A percentile compares a stretch with the other conserved stretches of the same genome.
These are phyloP conservation scores for Erysimum cheiri DNA, from an alignment of 441 rosid species.

Conservation along the genomic window DNA sequence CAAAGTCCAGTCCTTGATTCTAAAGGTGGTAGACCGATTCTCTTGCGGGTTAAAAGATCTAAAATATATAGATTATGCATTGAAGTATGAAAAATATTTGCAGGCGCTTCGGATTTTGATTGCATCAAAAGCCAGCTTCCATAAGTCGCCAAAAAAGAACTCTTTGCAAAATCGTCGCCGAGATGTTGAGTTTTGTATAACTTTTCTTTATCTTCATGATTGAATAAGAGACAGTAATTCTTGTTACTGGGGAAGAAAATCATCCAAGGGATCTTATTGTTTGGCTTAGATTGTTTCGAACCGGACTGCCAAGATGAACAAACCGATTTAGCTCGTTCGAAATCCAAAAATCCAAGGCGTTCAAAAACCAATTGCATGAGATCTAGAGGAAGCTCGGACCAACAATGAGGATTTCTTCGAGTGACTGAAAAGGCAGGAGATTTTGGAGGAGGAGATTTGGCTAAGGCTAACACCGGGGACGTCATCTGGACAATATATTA, in stretches of 20 bases:
- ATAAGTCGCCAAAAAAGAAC: too few species aligned
- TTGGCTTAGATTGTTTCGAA: not conserved
- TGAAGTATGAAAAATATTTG: not conserved
- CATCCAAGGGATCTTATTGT: slow-evolving; percentile 9
- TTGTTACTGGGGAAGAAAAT: not conserved
- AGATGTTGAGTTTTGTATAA: not conserved
- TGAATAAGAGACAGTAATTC: not conserved
- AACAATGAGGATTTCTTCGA: not conserved
- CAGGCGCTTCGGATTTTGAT: too few species aligned
- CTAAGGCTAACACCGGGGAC: too few species aligned
- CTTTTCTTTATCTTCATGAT: not conserved
- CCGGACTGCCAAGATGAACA: not conserved
- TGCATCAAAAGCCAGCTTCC: too few species aligned
- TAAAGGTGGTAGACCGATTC: not conserved
- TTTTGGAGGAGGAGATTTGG: too few species aligned
- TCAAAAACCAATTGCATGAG: not conserved
- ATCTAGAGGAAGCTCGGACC: not conserved
- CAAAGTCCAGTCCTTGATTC: not conserved
- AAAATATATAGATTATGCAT: not conserved
- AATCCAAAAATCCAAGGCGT: not conserved
- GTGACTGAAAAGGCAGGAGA: too few species aligned
- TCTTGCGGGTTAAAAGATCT: not conserved
- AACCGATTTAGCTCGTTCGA: not conserved
- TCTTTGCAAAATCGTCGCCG: too few species aligned
- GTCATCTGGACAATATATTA: too few species aligned